Evolutionary conservation across 768 basidiomycete genomes (phyloP), one percentile per base, ranked within the genome.

Genomic region (Lactarius trivialis): DNA sequence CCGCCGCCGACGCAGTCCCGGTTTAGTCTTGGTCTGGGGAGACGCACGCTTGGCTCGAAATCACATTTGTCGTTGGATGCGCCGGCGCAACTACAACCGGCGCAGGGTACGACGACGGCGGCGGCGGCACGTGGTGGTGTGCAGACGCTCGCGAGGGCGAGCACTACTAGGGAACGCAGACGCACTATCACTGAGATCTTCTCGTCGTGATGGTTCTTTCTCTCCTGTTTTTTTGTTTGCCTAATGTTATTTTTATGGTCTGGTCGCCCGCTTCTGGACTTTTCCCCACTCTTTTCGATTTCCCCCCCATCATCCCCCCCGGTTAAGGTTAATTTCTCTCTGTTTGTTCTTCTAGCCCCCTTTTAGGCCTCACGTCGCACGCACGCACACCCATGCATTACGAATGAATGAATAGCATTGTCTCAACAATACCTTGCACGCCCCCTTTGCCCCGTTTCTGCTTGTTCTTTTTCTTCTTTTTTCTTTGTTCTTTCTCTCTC

Each of bases 171-270:
- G 63, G 79, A 81, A 60, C 73, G 81, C n/a, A 73, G 80, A 54
- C 73, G 79, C 37, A 82, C 80, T 37, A 75, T 81, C 49, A 80
- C 78, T n/a, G 80, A 81, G 65, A 77, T 81, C 60, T 81, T 80
- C 64, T 80, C 68, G 61, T 66, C 68, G 61, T 67, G 64, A 60
- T 61, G 54, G 37, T 26, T 51, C 45, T 48, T 14, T 26, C 5
- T 14, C 6, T 14, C 11, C 9, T 5, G 21, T 24, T 58, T 48
- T 56, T 55, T 52, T 57, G 60, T 56, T 57, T 62, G n/a, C n/a
- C 58, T 65, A 60, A 58, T 53, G 54, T 69, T 70, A 65, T 67
- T 62, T 60, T 65, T 59, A 59, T 60, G 55, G 43, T 60, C 49
- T 28, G 51, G 58, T 33, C 26, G 57, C 51, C 32, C 50, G 24